Percentiles rank a stretch among this genome's conserved stretches.
phyloP scores from a whole-genome alignment of 2,329 filamentous ascomycete species.

The Keithomyces neogunnii region DNA sequence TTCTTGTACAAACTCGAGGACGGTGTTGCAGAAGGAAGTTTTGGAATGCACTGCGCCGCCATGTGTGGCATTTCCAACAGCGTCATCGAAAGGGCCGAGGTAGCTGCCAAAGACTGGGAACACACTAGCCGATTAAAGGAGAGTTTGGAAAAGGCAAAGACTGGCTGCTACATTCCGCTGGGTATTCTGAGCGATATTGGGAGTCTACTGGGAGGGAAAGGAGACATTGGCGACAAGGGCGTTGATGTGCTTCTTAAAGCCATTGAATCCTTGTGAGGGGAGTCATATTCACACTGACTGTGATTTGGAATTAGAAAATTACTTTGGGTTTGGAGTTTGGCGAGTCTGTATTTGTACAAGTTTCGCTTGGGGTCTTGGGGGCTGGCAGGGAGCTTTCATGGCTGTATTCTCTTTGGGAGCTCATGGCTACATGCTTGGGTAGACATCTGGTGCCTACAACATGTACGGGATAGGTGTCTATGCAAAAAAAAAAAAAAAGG shows the following conservation, averaged over 20 bases:
- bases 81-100: conserved; percentile 80
- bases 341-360: not conserved
- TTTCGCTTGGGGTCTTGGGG: not conserved
- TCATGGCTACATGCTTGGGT: not conserved
- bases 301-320: not conserved
- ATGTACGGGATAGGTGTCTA: not conserved
- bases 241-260: conserved; percentile 52
- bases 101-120: conserved; percentile 87
- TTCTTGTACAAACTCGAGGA: conserved; percentile 93
- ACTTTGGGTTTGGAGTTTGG: not conserved
- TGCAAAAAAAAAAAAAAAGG: not conserved
- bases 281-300: conserved; percentile 2
- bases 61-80: conserved; percentile 90
- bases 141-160: conserved; percentile 72
- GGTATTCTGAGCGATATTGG: conserved; percentile 84
- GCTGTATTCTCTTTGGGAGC: not conserved
- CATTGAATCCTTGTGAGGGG: conserved; percentile 45
- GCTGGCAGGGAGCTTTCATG: not conserved
- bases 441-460: not conserved
- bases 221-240: conserved; percentile 40
- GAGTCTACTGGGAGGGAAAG: conserved; percentile 57
- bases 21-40: conserved; percentile 90
- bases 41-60: conserved; percentile 96
- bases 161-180: conserved; percentile 72
- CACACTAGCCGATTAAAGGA: conserved; percentile 87